phyloP scores from a whole-genome alignment of 306 rosid species.

The Cyclanthera cordifolia region DNA sequence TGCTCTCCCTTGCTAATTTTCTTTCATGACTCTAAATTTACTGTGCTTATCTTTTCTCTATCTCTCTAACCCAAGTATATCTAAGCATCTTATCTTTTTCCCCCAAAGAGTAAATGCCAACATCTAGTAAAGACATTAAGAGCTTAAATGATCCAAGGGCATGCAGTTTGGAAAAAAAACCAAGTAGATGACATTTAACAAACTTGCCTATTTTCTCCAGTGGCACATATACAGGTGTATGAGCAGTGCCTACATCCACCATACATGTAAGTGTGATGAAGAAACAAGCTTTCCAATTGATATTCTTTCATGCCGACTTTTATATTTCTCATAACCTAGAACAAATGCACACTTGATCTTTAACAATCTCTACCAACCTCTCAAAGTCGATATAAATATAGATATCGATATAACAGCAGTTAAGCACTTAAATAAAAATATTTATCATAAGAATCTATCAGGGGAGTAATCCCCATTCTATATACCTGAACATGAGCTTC shows the following conservation, averaged over 20 bases:
- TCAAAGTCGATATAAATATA: neutral
- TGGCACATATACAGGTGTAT: constrained; percentile 89
- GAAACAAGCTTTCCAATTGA: constrained; percentile 84
- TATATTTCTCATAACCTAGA: constrained; percentile 69
- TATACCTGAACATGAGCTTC: constrained; percentile 91
- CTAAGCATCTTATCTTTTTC: neutral
- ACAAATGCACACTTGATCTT: neutral
- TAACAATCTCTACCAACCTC: neutral
- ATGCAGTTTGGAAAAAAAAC: neutral
- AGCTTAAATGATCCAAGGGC: neutral
- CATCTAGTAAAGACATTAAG: neutral
- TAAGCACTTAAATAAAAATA: neutral
- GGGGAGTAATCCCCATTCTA: no score
- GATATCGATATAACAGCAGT: neutral
- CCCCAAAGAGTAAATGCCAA: neutral
- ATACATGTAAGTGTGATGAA: constrained; percentile 92
- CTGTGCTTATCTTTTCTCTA: no score
- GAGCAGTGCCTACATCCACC: constrained; percentile 98
- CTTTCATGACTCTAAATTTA: no score
- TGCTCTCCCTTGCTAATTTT: no score
- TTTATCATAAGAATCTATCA: neutral
- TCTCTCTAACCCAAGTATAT: no score
- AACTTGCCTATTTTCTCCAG: constrained; percentile 63
- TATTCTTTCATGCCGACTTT: constrained; percentile 83
- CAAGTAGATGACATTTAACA: neutral